phyloP scores from a whole-genome alignment of 1,284 basidiomycete species.

The Cutaneotrichosporon sp. region DNA sequence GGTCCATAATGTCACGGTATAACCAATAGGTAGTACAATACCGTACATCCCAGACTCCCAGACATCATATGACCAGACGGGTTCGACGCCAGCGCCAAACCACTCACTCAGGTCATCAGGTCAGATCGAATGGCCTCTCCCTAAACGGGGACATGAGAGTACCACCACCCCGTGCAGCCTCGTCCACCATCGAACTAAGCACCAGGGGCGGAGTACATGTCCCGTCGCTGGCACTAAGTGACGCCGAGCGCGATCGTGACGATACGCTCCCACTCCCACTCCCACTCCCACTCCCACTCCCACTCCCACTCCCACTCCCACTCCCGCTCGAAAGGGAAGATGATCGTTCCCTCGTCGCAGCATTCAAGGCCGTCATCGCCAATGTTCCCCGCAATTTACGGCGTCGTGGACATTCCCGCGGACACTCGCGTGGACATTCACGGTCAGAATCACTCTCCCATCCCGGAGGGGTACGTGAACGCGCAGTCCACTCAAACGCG shows the following conservation, averaged over 20 bases:
- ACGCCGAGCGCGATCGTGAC: neutral
- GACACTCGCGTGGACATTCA: neutral
- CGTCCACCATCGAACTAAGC: conserved; percentile 14
- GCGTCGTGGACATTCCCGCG: conserved; percentile 9
- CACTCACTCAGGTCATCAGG: neutral
- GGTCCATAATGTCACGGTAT: neutral
- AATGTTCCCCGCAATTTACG: conserved; percentile 10
- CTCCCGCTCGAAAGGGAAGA: neutral
- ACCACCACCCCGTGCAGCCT: conserved; percentile 8
- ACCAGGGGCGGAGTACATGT: conserved; percentile 12
- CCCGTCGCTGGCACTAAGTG: neutral
- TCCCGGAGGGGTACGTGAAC: neutral
- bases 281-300: neutral
- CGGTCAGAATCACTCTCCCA: conserved; percentile 26
- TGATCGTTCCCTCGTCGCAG: neutral
- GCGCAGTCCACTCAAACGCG: conserved; percentile 15
- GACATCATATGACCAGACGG: neutral
- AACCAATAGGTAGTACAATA: neutral
- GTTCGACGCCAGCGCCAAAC: neutral
- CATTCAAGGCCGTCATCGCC: conserved; percentile 19
- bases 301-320: neutral
- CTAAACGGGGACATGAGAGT: conserved; percentile 44
- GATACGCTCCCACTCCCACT: neutral
- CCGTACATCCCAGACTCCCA: neutral
- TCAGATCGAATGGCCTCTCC: conserved; percentile 29